Base-by-base conservation (phyloP, 2,329 filamentous ascomycete genomes). In the Neonectria ditissima region DNA sequence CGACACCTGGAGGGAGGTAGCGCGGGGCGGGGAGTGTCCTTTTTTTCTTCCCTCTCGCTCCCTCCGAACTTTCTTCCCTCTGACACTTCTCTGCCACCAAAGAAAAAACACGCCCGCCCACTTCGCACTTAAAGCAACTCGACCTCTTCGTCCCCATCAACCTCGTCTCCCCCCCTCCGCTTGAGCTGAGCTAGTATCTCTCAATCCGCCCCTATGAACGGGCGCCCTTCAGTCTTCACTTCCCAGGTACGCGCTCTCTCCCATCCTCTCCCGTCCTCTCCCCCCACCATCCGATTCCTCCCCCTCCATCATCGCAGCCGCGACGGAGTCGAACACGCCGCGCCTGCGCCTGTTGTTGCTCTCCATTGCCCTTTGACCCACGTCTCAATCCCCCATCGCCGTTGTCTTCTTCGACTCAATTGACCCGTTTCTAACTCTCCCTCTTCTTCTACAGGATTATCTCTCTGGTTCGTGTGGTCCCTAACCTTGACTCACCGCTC, bases 151-250 rank as follows among this genome's bases (percentile, higher is more conserved):
- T 59, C 61, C 57, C 61, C 55, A 64, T 66, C 59, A 59, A 39
- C 41, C 11, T 59, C 41, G 20, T 39, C 39, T 20, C 61, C 63
- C 66, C 63, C 66, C 65, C 65, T 59, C 71, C 52, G 57, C 56
- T 72, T 74, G 73, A 78, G 69, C 74, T 69, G 77, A 76, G 70
- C 69, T 73, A 41, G 37, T 71, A 72, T 71, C 62, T 76, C 74
- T 68, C 65, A 80, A 85, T 81, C 85, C 85, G 91, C 89, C 86
- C 90, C 90, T 91, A 94, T 94, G 91, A 91, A 90, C 91, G 91
- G 91, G 86, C 90, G 90, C 87, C 86, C 87, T 83, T 93, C 92
- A 81, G 87, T 91, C 81, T 94, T 93, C 86, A 94, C 92, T 84
- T 94, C 91, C 83, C 92, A 94, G 89, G 91, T 93, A 90, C 67